Percentiles rank a stretch among this genome's conserved stretches.
phyloP scores from a whole-genome alignment of 371 early-diverging fungal genomes.

The Mortierella sp. region DNA sequence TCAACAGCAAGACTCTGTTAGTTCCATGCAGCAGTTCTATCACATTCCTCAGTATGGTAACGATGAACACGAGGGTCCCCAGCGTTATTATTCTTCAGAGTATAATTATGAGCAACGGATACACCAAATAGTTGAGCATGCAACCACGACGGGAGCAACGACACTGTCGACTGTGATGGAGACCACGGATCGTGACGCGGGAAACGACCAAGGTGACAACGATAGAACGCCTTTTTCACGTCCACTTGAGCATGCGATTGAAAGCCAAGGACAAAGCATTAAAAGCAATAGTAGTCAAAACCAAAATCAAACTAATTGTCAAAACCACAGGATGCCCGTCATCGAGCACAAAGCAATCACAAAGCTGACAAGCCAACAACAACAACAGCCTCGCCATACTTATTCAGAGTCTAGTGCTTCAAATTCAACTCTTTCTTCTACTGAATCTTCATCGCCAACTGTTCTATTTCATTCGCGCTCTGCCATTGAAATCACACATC shows the following conservation, averaged over 20 bases:
- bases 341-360: constrained; percentile 6
- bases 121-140: not conserved
- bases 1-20: constrained; percentile 41
- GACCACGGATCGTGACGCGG: not conserved
- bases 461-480: not conserved
- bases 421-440: constrained; percentile 6
- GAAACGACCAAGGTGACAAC: too few relatives aligned
- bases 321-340: constrained; percentile 6
- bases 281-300: too few relatives aligned
- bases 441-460: constrained; percentile 2
- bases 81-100: constrained; percentile 1
- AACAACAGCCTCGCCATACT: not conserved
- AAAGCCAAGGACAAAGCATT: too few relatives aligned
- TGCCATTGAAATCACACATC: not conserved
- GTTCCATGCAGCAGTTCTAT: constrained; percentile 49
- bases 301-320: not conserved
- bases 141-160: not conserved
- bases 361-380: not conserved
- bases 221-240: not conserved
- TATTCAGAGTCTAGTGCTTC: constrained; percentile 7
- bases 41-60: constrained; percentile 3
- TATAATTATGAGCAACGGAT: not conserved
- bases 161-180: not conserved
- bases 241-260: too few relatives aligned
- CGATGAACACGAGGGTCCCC: not conserved